Percentiles rank a stretch among this genome's conserved stretches.
Evolutionary conservation across 2,329 filamentous ascomycete genomes (phyloP).

Genomic region (Colletotrichum sp.): DNA sequence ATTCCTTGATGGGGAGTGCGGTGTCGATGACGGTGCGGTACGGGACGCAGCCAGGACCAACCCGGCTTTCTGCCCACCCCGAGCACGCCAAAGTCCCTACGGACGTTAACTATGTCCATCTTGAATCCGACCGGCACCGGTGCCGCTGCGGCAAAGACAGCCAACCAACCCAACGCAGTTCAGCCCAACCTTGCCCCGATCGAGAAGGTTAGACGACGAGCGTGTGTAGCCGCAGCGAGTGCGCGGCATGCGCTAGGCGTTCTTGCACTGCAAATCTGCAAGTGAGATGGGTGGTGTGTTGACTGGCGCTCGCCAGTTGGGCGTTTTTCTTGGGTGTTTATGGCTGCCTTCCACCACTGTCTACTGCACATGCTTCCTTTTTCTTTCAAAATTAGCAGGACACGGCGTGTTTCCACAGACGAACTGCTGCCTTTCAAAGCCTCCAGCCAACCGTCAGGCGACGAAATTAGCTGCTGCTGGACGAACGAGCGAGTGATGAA

Average conservation of each 20-base stretch:
- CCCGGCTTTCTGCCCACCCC: background rate
- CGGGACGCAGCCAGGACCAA: background rate
- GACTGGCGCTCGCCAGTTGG: background rate
- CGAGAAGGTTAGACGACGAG: constrained; percentile 20
- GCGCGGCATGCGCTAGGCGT: constrained; percentile 20
- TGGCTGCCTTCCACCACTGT: background rate
- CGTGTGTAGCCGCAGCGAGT: constrained; percentile 16
- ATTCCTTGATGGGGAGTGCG: background rate
- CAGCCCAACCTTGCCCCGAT: background rate
- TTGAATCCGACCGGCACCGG: background rate
- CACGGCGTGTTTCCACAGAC: background rate
- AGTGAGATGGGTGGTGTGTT: background rate
- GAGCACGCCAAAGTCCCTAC: background rate
- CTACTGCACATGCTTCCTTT: background rate
- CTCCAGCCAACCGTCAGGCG: background rate
- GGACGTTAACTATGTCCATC: background rate
- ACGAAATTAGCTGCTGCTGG: background rate
- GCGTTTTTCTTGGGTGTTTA: background rate
- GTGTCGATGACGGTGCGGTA: background rate
- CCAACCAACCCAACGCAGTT: background rate
- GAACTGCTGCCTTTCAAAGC: background rate
- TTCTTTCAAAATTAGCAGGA: background rate
- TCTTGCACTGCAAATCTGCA: background rate
- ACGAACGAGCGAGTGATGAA: background rate
- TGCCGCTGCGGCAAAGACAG: constrained; percentile 6